Evolutionary conservation across 1,284 basidiomycete genomes (phyloP), one percentile per base, ranked within the genome.

Genomic region (Phlebopus sp.): DNA sequence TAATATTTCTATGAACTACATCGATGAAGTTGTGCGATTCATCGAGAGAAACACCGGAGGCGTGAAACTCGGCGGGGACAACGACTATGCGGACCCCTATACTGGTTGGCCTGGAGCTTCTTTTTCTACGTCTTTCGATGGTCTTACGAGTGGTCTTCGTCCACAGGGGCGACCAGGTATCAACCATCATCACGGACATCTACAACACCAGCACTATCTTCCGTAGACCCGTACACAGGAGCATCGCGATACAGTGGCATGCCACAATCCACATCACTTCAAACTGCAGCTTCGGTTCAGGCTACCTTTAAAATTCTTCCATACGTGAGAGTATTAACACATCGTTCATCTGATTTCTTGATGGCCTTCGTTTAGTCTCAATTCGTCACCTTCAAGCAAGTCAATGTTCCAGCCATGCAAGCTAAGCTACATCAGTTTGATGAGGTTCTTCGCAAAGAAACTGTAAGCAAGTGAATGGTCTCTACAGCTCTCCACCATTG

Each of bases 21-120:
- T 92, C 17, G 96, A 99, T 57, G 82, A 99, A 68, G 89, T 99
- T 15, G 95, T 92, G 23, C 75, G 78, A 40, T 99, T 98, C 68
- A 98, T 99, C 50, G 89, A 97, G 67, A 90, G 90, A 69, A 97
- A 96, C 58, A 89, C 94, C 0, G 69, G 77, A 11, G 90, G 90
- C 2, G 82, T 90, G 6, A 84, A 76, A 47, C 70, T 96, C 3
- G 86, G 84, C 34, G 60, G 67, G 5, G 70, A 74, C 13, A 75
- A 72, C 47, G 78, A 83, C 41, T 93, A 81, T 62, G 81, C 85
- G 14, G 97, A 99, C 66, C 96, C 96, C 6, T 99, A 84, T 69
- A 99, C 97, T 49, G 93, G 92, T 78, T 62, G 57, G 63, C 46
- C 36, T 27, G 36, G 15, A 49, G 35, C 49, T 23, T 21, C 30